Evolutionary conservation across 2,329 filamentous ascomycete genomes (phyloP).

Genomic region (Colletotrichum aenigma): DNA sequence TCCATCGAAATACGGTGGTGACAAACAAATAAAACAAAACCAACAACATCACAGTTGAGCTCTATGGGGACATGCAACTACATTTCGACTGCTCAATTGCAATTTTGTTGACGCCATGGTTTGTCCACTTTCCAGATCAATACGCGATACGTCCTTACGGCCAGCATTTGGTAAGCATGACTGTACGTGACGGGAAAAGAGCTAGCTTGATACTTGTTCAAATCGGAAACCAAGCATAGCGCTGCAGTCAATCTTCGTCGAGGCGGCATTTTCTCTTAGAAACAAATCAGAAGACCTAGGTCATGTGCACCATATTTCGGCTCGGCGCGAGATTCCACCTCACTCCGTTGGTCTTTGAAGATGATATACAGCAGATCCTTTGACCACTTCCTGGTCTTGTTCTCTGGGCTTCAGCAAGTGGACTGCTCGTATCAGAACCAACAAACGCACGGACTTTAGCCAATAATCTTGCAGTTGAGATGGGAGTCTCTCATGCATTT

Average conservation of each 20-base stretch:
- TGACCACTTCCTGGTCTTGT: background rate
- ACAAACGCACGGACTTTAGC: background rate
- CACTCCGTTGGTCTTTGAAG: background rate
- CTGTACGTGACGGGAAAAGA: background rate
- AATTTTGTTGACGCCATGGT: background rate
- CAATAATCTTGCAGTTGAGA: background rate
- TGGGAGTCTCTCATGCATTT: background rate
- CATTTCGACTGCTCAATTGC: background rate
- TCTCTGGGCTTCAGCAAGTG: background rate
- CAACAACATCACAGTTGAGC: background rate
- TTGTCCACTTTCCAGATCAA: background rate
- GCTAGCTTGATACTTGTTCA: background rate
- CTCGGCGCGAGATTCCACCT: background rate
- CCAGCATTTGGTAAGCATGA: background rate
- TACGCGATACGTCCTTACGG: background rate
- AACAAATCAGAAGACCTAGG: fast-evolving
- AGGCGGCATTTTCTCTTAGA: background rate
- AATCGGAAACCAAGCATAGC: background rate
- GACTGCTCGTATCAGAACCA: background rate
- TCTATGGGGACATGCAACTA: background rate
- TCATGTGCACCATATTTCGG: background rate
- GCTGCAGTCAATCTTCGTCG: background rate
- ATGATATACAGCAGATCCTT: background rate
- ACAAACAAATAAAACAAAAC: background rate
- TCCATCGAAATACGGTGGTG: background rate